Evolutionary conservation across 805 yeast genomes (phyloP).

Genomic region (Lipomyces kockii): DNA sequence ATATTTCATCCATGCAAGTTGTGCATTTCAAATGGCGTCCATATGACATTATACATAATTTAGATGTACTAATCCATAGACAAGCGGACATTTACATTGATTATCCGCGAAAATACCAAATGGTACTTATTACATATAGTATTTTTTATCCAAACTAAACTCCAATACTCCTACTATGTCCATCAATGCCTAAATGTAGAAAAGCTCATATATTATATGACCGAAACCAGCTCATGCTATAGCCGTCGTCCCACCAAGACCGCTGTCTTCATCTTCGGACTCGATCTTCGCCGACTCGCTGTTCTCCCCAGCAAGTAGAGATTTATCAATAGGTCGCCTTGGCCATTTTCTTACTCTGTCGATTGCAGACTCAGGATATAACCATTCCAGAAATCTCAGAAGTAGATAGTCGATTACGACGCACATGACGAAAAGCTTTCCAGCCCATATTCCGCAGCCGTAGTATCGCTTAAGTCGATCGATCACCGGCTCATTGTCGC

Average conservation of each 20-base stretch:
- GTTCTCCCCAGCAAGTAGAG: constrained; percentile 26
- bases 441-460: constrained; percentile 75
- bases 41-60: not conserved
- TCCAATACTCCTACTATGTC: not conserved
- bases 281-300: constrained; percentile 20
- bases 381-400: constrained; percentile 64
- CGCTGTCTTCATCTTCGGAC: constrained; percentile 35
- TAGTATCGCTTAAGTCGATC: constrained; percentile 67
- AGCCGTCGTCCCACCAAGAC: constrained; percentile 1
- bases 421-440: constrained; percentile 78
- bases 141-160: not conserved
- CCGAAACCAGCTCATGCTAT: not conserved
- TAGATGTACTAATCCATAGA: not conserved
- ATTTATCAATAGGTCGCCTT: constrained; percentile 29
- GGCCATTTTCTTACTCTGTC: constrained; percentile 65
- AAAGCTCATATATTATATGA: not conserved
- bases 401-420: constrained; percentile 78
- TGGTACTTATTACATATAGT: not conserved
- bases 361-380: constrained; percentile 69
- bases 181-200: not conserved
- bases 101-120: not conserved
- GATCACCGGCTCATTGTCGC: constrained; percentile 56
- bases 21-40: too few species aligned
- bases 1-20: too few species aligned
- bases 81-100: not conserved